These are phyloP conservation scores for Pyricularia pennisetigena DNA, from an alignment of 2,329 filamentous ascomycete genomes.

Conservation along the genomic window DNA sequence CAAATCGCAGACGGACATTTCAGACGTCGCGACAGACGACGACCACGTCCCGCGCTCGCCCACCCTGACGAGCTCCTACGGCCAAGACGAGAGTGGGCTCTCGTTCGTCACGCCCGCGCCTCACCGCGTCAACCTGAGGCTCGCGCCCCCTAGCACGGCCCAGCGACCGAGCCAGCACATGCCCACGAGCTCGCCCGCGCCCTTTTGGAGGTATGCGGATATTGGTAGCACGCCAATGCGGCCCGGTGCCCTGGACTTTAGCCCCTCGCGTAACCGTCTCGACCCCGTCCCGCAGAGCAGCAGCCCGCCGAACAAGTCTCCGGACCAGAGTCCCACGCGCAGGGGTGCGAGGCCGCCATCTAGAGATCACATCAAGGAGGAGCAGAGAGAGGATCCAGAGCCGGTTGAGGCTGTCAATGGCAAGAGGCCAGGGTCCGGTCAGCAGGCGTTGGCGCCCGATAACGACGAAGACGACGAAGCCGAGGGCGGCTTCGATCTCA, in stretches of 20 bases:
- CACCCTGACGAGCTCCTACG: slow-evolving; percentile 50
- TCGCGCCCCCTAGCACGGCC: slow-evolving; percentile 71
- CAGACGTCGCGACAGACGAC: slow-evolving; percentile 5
- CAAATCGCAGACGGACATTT: neutral
- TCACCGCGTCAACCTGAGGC: slow-evolving; percentile 59
- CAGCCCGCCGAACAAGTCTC: slow-evolving; percentile 47
- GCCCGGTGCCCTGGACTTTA: slow-evolving; percentile 41
- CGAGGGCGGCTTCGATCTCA: slow-evolving; percentile 47
- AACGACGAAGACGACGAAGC: slow-evolving; percentile 26
- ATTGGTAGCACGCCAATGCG: slow-evolving; percentile 62
- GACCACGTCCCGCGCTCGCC: slow-evolving; percentile 40
- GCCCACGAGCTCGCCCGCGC: slow-evolving; percentile 75
- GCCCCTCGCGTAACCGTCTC: slow-evolving; percentile 40
- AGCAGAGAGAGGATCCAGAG: neutral
- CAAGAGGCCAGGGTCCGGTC: slow-evolving; percentile 8
- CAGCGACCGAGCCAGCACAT: slow-evolving; percentile 78
- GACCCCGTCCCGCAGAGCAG: slow-evolving; percentile 39
- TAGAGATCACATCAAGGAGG: slow-evolving; percentile 13
- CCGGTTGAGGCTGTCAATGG: neutral
- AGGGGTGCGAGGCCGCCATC: slow-evolving; percentile 4
- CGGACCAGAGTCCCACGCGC: slow-evolving; percentile 37
- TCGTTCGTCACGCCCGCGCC: slow-evolving; percentile 66
- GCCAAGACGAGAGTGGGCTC: slow-evolving; percentile 45
- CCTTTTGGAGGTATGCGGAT: slow-evolving; percentile 82
- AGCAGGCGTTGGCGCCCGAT: slow-evolving; percentile 12